These are phyloP conservation scores for Exophiala mesophila DNA, from an alignment of 2,329 filamentous ascomycete species.

Conservation along the genomic window DNA sequence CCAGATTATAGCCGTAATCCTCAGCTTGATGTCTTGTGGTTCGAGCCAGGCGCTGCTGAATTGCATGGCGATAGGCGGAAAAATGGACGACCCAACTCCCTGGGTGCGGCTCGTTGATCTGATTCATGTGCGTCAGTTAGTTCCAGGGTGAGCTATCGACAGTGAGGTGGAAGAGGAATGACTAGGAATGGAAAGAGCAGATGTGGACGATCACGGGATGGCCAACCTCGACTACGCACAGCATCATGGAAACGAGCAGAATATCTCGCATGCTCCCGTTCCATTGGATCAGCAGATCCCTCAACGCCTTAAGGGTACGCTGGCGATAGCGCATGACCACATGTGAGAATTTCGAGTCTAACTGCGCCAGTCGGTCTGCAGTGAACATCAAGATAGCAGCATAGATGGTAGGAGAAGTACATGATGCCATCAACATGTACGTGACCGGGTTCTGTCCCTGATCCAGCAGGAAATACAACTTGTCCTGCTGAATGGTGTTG, in stretches of 20 bases:
- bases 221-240: neutral
- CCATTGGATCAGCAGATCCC: neutral
- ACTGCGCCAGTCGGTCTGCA: neutral
- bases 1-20: slow-evolving; percentile 1
- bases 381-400: neutral
- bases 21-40: neutral
- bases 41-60: neutral
- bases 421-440: neutral
- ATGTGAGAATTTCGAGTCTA: slow-evolving; percentile 1
- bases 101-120: neutral
- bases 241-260: neutral
- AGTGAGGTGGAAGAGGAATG: neutral
- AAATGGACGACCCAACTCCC: neutral
- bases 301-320: neutral
- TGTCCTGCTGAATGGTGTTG: neutral
- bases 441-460: neutral
- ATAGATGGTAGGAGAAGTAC: slow-evolving; percentile 1
- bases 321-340: neutral
- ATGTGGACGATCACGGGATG: neutral
- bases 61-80: neutral
- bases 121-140: neutral
- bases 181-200: neutral
- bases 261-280: neutral
- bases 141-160: neutral
- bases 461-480: neutral